Evolutionary conservation across 768 basidiomycete species (phyloP), one percentile per base, ranked within the genome.

Genomic region (Rhodotorula taiwanensis): DNA sequence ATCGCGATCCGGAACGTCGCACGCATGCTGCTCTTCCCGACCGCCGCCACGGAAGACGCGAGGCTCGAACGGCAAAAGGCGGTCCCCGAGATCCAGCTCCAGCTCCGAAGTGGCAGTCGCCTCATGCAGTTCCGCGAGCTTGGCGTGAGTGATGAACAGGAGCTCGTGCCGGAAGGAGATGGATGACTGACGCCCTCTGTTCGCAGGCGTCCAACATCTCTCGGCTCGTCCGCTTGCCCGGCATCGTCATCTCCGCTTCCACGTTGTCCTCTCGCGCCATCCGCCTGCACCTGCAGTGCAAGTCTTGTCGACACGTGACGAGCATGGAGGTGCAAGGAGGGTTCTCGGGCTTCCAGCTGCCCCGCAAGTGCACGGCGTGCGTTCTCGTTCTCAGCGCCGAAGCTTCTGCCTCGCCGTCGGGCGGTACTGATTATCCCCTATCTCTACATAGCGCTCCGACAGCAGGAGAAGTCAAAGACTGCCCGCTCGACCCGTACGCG

Each of bases 201-300:
- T 31, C 39, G 6, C 66, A 80, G 79, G 80, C 95, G 15, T 83
- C 92, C 71, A 91, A 87, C 27, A 88, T 98, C 81, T 93, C 91
- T 73, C 92, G 89, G 74, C 85, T 99, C 47, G 93, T 99, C 42
- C 88, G 95, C 62, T 83, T 97, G 47, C 95, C 95, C 3, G 95
- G 95, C 36, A 99, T 99, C 72, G 92, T 98, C 74, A 97, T 98
- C 74, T 93, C 93, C 36, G 89, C 95, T 0, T 94, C 92, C 15
- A 86, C 91, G 23, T 82, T 98, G 27, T 89, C 91, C 1, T 89
- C 94, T 3, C 85, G 94, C 48, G 91, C 95, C 15, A 92, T 91
- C 27, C 89, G 87, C 67, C 81, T 99, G 8, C 86, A 89, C 71
- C 81, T 99, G 23, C 91, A 92, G 76, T 99, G 95, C 76, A 89